These are phyloP conservation scores for Arachis stenosperma DNA, from an alignment of 306 rosid genomes.

Conservation along the genomic window DNA sequence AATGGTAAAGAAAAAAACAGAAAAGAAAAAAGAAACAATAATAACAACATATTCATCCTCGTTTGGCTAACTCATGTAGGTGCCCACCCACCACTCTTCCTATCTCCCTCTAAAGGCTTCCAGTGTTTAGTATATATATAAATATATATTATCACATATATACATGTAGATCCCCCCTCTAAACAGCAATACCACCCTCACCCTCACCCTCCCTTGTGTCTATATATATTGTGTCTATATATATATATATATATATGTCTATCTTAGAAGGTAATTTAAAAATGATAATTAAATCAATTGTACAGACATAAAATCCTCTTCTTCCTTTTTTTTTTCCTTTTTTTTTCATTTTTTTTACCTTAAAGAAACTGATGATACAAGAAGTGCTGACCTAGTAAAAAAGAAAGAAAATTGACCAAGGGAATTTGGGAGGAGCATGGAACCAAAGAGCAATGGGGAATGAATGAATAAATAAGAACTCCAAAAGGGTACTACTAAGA, in stretches of 20 bases:
- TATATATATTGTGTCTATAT: constrained; percentile 43
- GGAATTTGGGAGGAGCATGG: constrained; percentile 56
- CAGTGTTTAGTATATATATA: constrained; percentile 36
- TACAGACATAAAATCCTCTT: constrained; percentile 41
- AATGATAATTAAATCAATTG: constrained; percentile 52
- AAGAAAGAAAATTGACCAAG: constrained; percentile 30
- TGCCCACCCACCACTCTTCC: constrained; percentile 59
- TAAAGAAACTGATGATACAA: constrained; percentile 46
- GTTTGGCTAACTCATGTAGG: constrained; percentile 51
- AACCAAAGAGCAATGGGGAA: constrained; percentile 86
- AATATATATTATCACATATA: constrained; percentile 69
- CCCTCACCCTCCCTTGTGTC: constrained; percentile 38
- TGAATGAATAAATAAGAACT: constrained; percentile 84
- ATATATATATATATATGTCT: constrained; percentile 27
- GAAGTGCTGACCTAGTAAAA: constrained; percentile 49
- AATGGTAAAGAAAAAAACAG: constrained; percentile 11
- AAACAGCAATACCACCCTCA: constrained; percentile 50
- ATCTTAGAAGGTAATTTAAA: constrained; percentile 48
- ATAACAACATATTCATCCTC: constrained; percentile 59
- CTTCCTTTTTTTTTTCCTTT: constrained; percentile 1
- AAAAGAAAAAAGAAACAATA: constrained; percentile 21
- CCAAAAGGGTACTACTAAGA: constrained; percentile 58
- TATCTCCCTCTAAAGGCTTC: constrained; percentile 60
- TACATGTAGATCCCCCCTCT: constrained; percentile 61
- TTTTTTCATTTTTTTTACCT: neutral